Evolutionary conservation across 768 basidiomycete genomes (phyloP).

Genomic region (Lactarius evosmus): DNA sequence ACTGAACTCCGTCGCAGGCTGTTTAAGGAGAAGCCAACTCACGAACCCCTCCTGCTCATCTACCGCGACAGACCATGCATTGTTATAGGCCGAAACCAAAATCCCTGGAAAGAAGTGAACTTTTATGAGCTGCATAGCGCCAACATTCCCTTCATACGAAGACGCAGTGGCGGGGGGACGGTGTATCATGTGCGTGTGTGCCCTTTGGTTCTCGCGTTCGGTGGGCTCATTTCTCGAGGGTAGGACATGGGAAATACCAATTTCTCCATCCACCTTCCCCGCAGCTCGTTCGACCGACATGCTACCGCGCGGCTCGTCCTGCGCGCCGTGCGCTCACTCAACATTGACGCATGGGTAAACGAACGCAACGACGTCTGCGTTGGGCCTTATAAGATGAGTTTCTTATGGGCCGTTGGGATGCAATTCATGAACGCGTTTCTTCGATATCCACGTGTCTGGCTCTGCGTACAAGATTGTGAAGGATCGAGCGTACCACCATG

Average conservation of each 20-base stretch:
- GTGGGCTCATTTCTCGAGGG: neutral
- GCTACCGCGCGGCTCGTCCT: slow-evolving; percentile 75
- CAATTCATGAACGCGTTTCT: slow-evolving; percentile 25
- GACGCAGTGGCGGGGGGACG: slow-evolving; percentile 91
- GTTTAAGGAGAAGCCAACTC: slow-evolving; percentile 70
- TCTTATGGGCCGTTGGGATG: slow-evolving; percentile 8
- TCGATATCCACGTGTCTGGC: slow-evolving; percentile 74
- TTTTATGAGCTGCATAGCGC: slow-evolving; percentile 50
- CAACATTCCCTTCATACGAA: slow-evolving; percentile 72
- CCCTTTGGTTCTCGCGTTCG: neutral
- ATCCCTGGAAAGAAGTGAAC: slow-evolving; percentile 97
- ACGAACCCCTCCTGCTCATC: slow-evolving; percentile 73
- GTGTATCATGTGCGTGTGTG: slow-evolving; percentile 80
- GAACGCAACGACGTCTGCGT: slow-evolving; percentile 91
- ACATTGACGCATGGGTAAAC: slow-evolving; percentile 74
- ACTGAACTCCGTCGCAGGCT: slow-evolving; percentile 49
- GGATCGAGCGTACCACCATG: slow-evolving; percentile 92
- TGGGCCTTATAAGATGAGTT: slow-evolving; percentile 82
- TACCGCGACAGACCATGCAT: slow-evolving; percentile 90
- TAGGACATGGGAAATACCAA: slow-evolving; percentile 98
- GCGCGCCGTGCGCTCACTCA: slow-evolving; percentile 72
- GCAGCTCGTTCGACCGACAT: slow-evolving; percentile 73
- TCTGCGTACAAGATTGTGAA: slow-evolving; percentile 96
- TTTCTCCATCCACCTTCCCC: slow-evolving; percentile 89
- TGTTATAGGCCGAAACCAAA: slow-evolving; percentile 93